Evolutionary conservation across 2,329 filamentous ascomycete genomes (phyloP).

Genomic region (Microascus cirrosus): DNA sequence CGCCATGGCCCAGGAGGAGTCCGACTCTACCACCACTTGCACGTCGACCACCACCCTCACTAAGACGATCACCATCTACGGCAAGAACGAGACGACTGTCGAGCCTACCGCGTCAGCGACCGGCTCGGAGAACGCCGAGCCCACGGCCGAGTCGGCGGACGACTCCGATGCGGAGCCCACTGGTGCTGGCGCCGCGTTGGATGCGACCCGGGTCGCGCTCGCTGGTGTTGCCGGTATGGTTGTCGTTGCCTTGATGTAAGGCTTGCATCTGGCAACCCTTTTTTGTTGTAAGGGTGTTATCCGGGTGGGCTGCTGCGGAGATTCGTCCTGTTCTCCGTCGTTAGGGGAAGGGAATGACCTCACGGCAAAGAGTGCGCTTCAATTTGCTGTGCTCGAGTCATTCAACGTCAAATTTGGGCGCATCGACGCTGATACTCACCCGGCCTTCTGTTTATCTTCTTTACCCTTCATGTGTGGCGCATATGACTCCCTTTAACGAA

Average conservation of each 20-base stretch:
- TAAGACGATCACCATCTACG: conserved; percentile 30
- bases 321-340: neutral
- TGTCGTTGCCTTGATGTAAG: conserved; percentile 40
- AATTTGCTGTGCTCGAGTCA: neutral
- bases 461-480: neutral
- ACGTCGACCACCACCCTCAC: conserved; percentile 40
- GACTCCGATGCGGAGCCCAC: conserved; percentile 13
- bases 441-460: conserved; percentile 6
- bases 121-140: conserved; percentile 22
- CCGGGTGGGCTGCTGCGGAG: neutral
- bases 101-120: conserved; percentile 25
- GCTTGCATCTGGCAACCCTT: neutral
- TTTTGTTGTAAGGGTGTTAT: neutral
- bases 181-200: conserved; percentile 26
- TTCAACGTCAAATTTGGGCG: neutral
- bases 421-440: neutral
- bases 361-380: neutral
- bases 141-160: conserved; percentile 16
- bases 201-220: conserved; percentile 30
- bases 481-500: neutral
- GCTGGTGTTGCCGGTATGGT: conserved; percentile 39
- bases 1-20: conserved; percentile 31
- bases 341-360: neutral
- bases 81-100: too few species aligned
- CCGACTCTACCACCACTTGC: conserved; percentile 26